phyloP scores from a whole-genome alignment of 768 basidiomycete species.

The Hemileccinum impolitum region DNA sequence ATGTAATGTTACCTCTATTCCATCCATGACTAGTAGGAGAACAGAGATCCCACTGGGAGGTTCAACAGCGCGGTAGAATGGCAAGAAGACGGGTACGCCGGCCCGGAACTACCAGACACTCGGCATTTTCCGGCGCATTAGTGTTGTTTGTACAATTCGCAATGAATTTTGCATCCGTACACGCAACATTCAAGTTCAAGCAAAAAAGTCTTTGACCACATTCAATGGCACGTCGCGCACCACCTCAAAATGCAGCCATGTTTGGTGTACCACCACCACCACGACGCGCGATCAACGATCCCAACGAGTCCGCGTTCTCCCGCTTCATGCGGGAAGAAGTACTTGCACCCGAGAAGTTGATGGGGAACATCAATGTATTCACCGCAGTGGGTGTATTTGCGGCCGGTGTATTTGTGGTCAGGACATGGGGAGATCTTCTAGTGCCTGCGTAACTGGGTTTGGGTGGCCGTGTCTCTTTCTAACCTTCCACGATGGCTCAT shows the following conservation, averaged over 20 bases:
- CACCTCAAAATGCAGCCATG: slow-evolving; percentile 53
- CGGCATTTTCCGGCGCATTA: slow-evolving; percentile 16
- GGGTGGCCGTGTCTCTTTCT: not conserved
- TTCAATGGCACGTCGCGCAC: slow-evolving; percentile 67
- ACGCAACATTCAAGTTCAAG: not conserved
- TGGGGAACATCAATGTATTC: slow-evolving; percentile 69
- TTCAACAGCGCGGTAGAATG: no score
- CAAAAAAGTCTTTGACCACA: slow-evolving; percentile 1
- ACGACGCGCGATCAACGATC: slow-evolving; percentile 44
- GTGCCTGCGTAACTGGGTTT: slow-evolving; percentile 49
- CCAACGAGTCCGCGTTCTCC: slow-evolving; percentile 62
- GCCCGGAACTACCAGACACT: not conserved
- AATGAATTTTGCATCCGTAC: not conserved
- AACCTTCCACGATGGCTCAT: not conserved
- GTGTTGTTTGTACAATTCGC: not conserved
- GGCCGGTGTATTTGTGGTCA: slow-evolving; percentile 65
- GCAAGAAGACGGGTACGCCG: no score
- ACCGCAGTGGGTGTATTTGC: slow-evolving; percentile 65
- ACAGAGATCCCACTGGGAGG: no score
- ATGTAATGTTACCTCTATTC: no score
- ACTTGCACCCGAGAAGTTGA: slow-evolving; percentile 67
- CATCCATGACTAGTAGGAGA: no score
- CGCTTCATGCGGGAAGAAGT: slow-evolving; percentile 58
- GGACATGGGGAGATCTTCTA: slow-evolving; percentile 77
- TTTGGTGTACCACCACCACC: slow-evolving; percentile 44